Conservation (phyloP, 495 filamentous ascomycete species). For the Aspergillus leporis region DNA sequence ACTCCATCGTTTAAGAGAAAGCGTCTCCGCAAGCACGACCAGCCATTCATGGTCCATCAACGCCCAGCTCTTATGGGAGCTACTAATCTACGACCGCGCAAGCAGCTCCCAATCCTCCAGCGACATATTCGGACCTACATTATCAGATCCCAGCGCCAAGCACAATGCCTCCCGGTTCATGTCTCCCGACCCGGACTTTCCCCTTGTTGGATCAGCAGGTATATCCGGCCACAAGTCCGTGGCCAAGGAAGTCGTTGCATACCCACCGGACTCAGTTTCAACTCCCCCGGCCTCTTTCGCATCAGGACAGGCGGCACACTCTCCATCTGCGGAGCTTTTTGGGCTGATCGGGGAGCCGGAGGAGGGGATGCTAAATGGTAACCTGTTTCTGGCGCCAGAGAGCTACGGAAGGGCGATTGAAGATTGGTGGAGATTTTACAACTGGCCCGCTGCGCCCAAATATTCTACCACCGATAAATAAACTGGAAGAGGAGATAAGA, state of each 20-base stretch:
- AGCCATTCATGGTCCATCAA: conserved; percentile 32
- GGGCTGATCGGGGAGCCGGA: conserved; percentile 19
- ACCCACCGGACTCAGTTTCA: conserved; percentile 33
- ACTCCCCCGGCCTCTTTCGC: conserved; percentile 15
- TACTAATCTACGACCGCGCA: conserved; percentile 33
- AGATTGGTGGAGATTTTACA: conserved; percentile 34
- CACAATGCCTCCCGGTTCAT: conserved; percentile 7
- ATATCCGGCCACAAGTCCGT: conserved; percentile 39
- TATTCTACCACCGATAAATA: too few species aligned
- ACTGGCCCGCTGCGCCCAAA: too few species aligned
- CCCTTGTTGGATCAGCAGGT: conserved; percentile 36
- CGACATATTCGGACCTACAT: conserved; percentile 29
- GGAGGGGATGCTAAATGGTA: conserved; percentile 24
- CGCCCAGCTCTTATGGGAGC: conserved; percentile 31
- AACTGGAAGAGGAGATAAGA: too few species aligned
- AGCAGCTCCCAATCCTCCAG: conserved; percentile 20
- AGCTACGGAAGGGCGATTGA: conserved; percentile 36
- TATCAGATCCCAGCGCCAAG: conserved; percentile 24
- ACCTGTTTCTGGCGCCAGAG: conserved; percentile 31
- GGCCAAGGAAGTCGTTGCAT: conserved; percentile 31
- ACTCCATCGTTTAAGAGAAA: conserved; percentile 31
- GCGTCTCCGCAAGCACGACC: conserved; percentile 27
- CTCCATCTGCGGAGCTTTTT: conserved; percentile 14
- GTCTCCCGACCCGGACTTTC: conserved; percentile 31
- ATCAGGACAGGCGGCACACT: conserved; percentile 1